Evolutionary conservation across 2,329 filamentous ascomycete genomes (phyloP).

Genomic region (Metarhizium brunneum): DNA sequence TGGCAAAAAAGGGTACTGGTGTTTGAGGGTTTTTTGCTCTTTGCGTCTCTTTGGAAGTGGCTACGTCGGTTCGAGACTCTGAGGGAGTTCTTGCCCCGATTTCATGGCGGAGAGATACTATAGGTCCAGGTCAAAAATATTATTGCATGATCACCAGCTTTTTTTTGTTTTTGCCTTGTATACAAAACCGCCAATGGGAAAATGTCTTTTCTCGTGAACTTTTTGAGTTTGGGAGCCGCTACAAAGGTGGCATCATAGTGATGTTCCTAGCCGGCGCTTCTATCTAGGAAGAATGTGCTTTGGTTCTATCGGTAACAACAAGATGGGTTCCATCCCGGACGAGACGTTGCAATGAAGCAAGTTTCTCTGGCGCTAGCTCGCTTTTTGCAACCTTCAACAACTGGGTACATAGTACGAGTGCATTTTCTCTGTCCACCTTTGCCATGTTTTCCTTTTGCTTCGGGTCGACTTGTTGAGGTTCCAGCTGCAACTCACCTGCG

Average conservation of each 20-base stretch:
- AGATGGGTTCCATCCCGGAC: conserved; percentile 40
- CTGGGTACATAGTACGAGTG: conserved; percentile 47
- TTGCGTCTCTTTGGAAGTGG: conserved; percentile 29
- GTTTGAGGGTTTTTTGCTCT: conserved; percentile 33
- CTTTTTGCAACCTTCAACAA: conserved; percentile 36
- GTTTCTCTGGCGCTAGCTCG: conserved; percentile 29
- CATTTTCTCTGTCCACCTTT: conserved; percentile 51
- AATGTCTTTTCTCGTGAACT: neutral
- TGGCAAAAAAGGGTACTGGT: conserved; percentile 29
- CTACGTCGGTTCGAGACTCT: conserved; percentile 28
- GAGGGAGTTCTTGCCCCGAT: conserved; percentile 24
- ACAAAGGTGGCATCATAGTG: neutral
- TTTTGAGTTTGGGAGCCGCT: neutral
- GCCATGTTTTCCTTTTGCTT: conserved; percentile 34
- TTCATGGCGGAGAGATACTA: conserved; percentile 26
- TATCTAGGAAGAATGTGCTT: conserved; percentile 1
- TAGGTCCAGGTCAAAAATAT: conserved; percentile 31
- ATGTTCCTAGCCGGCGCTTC: neutral
- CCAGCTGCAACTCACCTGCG: conserved; percentile 24
- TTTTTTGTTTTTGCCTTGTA: conserved; percentile 15
- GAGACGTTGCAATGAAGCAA: conserved; percentile 35
- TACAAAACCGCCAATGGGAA: conserved; percentile 19
- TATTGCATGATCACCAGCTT: conserved; percentile 32
- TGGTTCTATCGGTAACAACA: conserved; percentile 18
- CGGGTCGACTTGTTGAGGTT: conserved; percentile 38